Base-by-base conservation (phyloP, 2,329 filamentous ascomycete species). In the Epicoccum nigrum region DNA sequence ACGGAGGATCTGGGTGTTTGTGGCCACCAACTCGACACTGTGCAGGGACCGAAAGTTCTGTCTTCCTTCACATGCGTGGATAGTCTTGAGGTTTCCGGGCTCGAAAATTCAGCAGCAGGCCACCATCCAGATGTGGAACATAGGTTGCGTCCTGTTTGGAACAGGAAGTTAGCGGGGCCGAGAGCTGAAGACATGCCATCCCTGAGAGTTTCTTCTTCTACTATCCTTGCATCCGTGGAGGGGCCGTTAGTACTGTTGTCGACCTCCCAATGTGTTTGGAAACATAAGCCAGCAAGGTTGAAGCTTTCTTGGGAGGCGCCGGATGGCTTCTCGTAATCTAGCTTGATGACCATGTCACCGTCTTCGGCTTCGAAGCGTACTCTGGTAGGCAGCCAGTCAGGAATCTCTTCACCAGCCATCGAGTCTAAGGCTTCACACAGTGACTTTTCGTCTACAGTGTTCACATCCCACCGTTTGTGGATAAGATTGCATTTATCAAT, bases 331-430 rank as follows among this genome's bases (percentile, higher is more conserved):
- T 63, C 56, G 21, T 62, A 69, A 9, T 67, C 64, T n/a, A 68
- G 50, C 33, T 63, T 66, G 56, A 69, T 63, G 2, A 65, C 62
- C 59, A 67, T 63, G 5, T 65, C 58, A 9, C 67, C 67, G 13
- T 67, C 62, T 49, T 69, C 62, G 2, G 54, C 50, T 23, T 66
- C 64, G 15, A 69, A 70, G 2, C 58, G 57, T 3, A 70, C 59
- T 7, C 58, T 55, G 9, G 62, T 52, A 4, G 67, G 67, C 11
- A 70, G 43, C 67, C 67, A 70, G 15, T 63, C 58, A 2, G 65
- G 65, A 12, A 69, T 66, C 12, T 56, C 38, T 7, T 64, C 65
- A 19, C 65, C 65, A 3, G 60, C 54, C 59, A 69, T 62, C 5
- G 60, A 54, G 28, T 67, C 60, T 0, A 68, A 35, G 5, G 62